Conservation (phyloP, 495 filamentous ascomycete genomes). For the Penicillium bialowiezense region DNA sequence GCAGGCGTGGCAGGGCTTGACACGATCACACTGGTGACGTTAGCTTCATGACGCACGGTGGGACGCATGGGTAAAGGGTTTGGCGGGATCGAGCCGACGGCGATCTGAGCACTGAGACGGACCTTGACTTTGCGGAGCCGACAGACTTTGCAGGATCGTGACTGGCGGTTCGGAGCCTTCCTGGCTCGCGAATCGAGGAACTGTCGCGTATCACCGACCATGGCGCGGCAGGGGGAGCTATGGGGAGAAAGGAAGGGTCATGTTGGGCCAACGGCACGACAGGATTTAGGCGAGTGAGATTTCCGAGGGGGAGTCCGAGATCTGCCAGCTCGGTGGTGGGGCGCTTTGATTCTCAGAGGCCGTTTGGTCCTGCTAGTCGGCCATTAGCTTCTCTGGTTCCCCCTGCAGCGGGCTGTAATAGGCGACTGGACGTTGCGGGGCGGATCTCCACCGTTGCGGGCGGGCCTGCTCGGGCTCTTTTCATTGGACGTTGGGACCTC, state of each 20-base stretch:
- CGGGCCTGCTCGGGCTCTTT: neutral
- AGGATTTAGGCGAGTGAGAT: constrained; percentile 34
- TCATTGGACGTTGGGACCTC: neutral
- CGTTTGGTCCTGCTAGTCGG: neutral
- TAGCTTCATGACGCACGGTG: constrained; percentile 12
- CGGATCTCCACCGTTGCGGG: neutral
- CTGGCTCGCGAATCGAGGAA: constrained; percentile 22
- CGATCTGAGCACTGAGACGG: constrained; percentile 28
- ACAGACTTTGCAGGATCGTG: constrained; percentile 45
- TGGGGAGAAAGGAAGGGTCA: constrained; percentile 16
- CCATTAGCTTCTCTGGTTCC: neutral
- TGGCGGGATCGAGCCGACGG: constrained; percentile 15
- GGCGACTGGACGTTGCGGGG: neutral
- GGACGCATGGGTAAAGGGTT: constrained; percentile 13
- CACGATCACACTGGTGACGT: constrained; percentile 41
- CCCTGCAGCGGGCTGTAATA: neutral
- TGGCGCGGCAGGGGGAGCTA: constrained; percentile 13
- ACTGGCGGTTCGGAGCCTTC: constrained; percentile 34
- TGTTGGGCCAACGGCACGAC: constrained; percentile 32
- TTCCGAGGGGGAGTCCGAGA: constrained; percentile 27
- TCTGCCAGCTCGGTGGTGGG: constrained; percentile 20
- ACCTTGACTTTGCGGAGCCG: constrained; percentile 48
- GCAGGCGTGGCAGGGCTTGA: constrained; percentile 47
- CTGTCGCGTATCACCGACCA: constrained; percentile 24
- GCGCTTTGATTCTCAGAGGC: neutral